Evolutionary conservation across 805 yeast genomes (phyloP), one percentile per base, ranked within the genome.

Genomic region (Monosporozyma unispora): DNA sequence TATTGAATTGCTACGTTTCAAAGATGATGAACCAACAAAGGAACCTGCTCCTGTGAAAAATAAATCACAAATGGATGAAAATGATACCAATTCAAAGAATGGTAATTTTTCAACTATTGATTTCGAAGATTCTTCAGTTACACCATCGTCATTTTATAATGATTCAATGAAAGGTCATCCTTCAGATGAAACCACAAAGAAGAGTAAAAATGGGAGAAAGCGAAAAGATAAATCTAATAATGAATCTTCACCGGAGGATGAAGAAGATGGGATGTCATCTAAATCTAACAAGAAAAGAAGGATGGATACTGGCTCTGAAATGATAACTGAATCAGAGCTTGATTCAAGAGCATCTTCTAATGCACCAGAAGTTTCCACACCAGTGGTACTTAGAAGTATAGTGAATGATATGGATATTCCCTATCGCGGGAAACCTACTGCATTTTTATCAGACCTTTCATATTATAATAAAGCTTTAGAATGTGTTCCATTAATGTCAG

Each of bases 371-470:
- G 39, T 42, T 3, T 14, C 51, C 4, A n/a, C 50, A 3, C 38
- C 49, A 23, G 44, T 50, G 18, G 39, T 53, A 1, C 50, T 58
- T 3, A 60, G 62, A 1, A 52, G 58, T 39, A 62, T 62, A 23
- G 50, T 55, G 2, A 65, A 65, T 35, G 68, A 64, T 50, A 49
- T 60, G 19, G 49, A 40, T 1, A 46, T 60, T 18, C 67, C 66
- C 3, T 63, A 56, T 45, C 57, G 52, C 25, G 59, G 58, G 2
- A 54, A 61, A 16, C 58, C 64, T 3, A 38, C 52, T 6, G 28
- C 51, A 6, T 58, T 56, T 27, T 25, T 54, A 3, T 50, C 52
- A 14, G 51, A 54, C 29, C 44, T 60, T 8, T 50, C 41, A 22
- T 54, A 54, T 41, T 62, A 61, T 39, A 61, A 61, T 39, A 37